Conservation (phyloP, 345 rosid species). For the Acer campestre region DNA sequence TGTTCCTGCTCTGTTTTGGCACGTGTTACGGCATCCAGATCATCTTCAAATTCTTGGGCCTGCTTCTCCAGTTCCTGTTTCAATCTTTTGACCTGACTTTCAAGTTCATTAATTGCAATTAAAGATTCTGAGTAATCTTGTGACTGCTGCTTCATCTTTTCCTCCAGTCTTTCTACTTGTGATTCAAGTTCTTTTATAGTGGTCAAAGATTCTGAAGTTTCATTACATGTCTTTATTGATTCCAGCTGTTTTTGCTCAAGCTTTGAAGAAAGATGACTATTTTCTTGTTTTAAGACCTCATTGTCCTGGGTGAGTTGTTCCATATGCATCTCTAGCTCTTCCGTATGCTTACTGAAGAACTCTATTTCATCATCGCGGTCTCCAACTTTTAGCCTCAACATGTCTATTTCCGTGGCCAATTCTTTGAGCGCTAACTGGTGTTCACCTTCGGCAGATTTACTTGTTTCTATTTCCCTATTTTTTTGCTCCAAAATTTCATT, state of each 20-base stretch:
- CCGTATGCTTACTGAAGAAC: conserved; percentile 57
- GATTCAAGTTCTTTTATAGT: conserved; percentile 51
- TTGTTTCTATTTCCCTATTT: conserved; percentile 43
- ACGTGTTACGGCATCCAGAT: conserved; percentile 56
- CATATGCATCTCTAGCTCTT: conserved; percentile 70
- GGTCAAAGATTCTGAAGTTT: conserved; percentile 41
- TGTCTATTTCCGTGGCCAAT: conserved; percentile 46
- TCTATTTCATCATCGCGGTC: conserved; percentile 64
- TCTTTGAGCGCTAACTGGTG: conserved; percentile 40
- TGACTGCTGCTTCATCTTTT: conserved; percentile 62
- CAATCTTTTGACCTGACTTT: conserved; percentile 60
- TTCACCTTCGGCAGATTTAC: conserved; percentile 37
- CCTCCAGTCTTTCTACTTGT: conserved; percentile 63
- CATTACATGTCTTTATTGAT: conserved; percentile 39
- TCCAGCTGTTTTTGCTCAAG: conserved; percentile 54
- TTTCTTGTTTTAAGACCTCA: conserved; percentile 69
- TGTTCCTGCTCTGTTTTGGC: conserved; percentile 78
- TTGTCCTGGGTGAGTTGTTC: conserved; percentile 69
- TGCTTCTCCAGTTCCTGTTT: conserved; percentile 68
- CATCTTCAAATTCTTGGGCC: conserved; percentile 66
- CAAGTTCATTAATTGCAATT: conserved; percentile 58
- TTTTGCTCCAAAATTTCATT: conserved; percentile 71
- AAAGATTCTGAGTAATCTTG: conserved; percentile 67
- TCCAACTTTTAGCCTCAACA: conserved; percentile 54
- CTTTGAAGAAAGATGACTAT: conserved; percentile 41